phyloP scores from a whole-genome alignment of 768 basidiomycete genomes.

The Tulasnella sp. region DNA sequence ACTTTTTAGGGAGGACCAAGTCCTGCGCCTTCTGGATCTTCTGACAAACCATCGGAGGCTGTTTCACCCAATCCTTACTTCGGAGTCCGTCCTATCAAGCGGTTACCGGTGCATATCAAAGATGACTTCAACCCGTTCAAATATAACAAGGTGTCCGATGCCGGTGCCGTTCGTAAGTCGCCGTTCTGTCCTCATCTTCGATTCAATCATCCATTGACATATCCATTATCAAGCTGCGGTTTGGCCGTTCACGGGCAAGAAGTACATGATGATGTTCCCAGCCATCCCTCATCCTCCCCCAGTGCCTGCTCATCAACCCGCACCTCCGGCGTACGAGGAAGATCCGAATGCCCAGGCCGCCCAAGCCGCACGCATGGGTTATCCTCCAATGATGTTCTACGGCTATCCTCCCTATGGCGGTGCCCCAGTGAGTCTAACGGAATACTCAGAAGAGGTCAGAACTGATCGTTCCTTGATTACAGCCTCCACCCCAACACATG shows the following conservation, averaged over 20 bases:
- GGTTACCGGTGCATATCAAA: slow-evolving; percentile 78
- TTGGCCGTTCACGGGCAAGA: slow-evolving; percentile 91
- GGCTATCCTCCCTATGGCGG: slow-evolving; percentile 66
- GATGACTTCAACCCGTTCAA: slow-evolving; percentile 98
- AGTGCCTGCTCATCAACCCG: slow-evolving; percentile 53
- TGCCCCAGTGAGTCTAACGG: slow-evolving; percentile 53
- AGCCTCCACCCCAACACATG: slow-evolving; percentile 54
- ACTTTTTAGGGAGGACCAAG: neutral
- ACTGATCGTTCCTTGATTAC: neutral
- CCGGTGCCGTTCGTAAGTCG: slow-evolving; percentile 63
- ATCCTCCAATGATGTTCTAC: slow-evolving; percentile 49
- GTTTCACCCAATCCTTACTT: slow-evolving; percentile 73
- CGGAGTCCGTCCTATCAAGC: slow-evolving; percentile 61
- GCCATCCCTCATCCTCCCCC: slow-evolving; percentile 45
- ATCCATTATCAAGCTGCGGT: slow-evolving; percentile 48
- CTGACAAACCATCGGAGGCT: slow-evolving; percentile 16
- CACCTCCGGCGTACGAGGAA: slow-evolving; percentile 76
- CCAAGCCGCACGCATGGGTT: slow-evolving; percentile 41
- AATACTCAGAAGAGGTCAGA: slow-evolving; percentile 18
- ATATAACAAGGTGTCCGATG: slow-evolving; percentile 72
- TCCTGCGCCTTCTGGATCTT: slow-evolving; percentile 19
- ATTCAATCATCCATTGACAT: neutral
- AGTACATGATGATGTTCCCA: slow-evolving; percentile 75
- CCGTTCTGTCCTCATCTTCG: neutral
- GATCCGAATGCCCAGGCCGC: slow-evolving; percentile 57